Evolutionary conservation across 1,284 basidiomycete species (phyloP), one percentile per base, ranked within the genome.

Genomic region (Coniferiporia sulphurascens): DNA sequence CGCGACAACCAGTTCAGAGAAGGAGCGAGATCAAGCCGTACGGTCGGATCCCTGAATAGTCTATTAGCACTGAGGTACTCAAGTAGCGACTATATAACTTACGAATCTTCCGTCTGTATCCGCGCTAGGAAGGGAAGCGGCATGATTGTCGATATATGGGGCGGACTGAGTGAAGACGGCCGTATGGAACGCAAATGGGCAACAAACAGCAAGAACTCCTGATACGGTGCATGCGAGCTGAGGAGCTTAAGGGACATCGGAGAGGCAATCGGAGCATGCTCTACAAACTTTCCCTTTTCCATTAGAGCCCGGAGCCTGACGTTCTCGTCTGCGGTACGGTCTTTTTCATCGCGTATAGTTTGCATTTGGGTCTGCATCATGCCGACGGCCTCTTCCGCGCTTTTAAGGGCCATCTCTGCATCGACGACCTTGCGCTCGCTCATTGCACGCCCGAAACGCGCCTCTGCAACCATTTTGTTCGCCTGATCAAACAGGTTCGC

Each of bases 1-100:
- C 96, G 83, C 8, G 91, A 90, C 12, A 99, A 79, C 91, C 93
- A 98, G 67, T 93, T 95, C 32, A 99, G 79, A 12, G 94, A 93
- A 0, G 95, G 93, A 0, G 96, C 95, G n/a, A 93, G 76, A 69
- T 98, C 95, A 22, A 99, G 82, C 2, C 97, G 87, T 41, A 98
- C 77, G 0, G 94, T 93, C 0, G 96, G 93, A 65, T 99, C 97
- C 17, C 95, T 90, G 67, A 51, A 53, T 35, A 38, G 8, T 59
- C 61, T 52, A 58, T 49, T 43, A 61, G 65, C n/a, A 59, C 27
- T 27, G 27, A 27, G 5, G 27, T 27, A 27, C 27, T 27, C 5
- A 56, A 55, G n/a, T 61, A 55, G 55, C 46, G 36, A 27, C n/a
- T n/a, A 60, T 45, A 35, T n/a, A 48, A 86, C 87, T 67, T 68